phyloP scores from a whole-genome alignment of 2,329 filamentous ascomycete genomes.

The Fusarium coffeatum region DNA sequence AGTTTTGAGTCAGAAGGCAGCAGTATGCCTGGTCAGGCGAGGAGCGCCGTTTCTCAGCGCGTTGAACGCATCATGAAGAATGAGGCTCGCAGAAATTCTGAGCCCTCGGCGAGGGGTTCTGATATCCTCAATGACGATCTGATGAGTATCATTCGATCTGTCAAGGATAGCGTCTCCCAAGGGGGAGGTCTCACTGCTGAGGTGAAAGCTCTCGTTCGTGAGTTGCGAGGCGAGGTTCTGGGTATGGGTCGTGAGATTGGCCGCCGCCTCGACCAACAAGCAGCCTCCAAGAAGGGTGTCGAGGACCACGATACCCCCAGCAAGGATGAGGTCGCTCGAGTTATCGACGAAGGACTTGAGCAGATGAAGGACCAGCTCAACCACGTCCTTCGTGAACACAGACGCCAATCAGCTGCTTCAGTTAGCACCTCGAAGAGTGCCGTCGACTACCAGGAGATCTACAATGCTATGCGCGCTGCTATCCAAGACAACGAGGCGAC shows the following conservation, averaged over 20 bases:
- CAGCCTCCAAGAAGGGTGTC: slow-evolving; percentile 61
- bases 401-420: slow-evolving; percentile 74
- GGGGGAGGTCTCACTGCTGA: slow-evolving; percentile 90
- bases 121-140: slow-evolving; percentile 81
- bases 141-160: slow-evolving; percentile 81
- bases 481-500: slow-evolving; percentile 69
- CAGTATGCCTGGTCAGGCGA: slow-evolving; percentile 50
- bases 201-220: slow-evolving; percentile 89
- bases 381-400: slow-evolving; percentile 79
- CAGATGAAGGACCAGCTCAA: slow-evolving; percentile 89
- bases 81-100: slow-evolving; percentile 58
- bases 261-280: slow-evolving; percentile 79
- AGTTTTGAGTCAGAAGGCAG: slow-evolving; percentile 58
- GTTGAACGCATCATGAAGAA: slow-evolving; percentile 60
- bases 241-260: slow-evolving; percentile 95
- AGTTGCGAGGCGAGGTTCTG: slow-evolving; percentile 90
- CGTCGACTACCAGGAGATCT: slow-evolving; percentile 85
- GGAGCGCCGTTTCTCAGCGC: slow-evolving; percentile 53
- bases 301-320: slow-evolving; percentile 64
- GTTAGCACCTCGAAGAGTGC: slow-evolving; percentile 68
- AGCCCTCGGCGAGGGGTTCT: slow-evolving; percentile 54
- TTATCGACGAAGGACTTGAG: slow-evolving; percentile 82
- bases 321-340: slow-evolving; percentile 76
- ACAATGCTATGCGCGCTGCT: slow-evolving; percentile 84
- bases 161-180: slow-evolving; percentile 92